Conservation (phyloP, 2,329 filamentous ascomycete genomes). For the Cercospora nicotianae region DNA sequence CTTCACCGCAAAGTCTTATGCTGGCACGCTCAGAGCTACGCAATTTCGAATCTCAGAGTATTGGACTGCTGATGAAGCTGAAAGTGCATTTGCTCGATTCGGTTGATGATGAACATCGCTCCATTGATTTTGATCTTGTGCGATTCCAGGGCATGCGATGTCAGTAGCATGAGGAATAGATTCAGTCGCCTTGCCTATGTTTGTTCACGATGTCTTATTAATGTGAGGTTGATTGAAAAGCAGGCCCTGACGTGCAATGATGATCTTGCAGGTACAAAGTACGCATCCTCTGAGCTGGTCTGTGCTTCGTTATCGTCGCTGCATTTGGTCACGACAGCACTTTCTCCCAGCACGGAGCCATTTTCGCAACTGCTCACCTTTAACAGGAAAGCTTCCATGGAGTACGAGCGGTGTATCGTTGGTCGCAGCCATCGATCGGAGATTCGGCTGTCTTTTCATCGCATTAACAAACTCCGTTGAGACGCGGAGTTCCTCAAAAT, state of each 20-base stretch:
- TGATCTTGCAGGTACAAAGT: background rate
- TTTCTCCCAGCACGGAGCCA: too few relatives aligned
- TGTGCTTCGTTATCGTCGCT: background rate
- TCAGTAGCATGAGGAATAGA: background rate
- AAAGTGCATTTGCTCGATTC: background rate
- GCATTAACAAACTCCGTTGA: slow-evolving; percentile 1
- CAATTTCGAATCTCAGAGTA: background rate
- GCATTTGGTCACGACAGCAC: background rate
- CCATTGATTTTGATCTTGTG: background rate
- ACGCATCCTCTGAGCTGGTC: background rate
- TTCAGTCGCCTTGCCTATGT: background rate
- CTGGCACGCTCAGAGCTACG: background rate
- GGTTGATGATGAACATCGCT: background rate
- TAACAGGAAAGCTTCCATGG: background rate
- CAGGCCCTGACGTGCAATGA: background rate
- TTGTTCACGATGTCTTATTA: background rate
- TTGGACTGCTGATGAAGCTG: background rate
- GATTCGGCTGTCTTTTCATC: background rate
- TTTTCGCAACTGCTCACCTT: background rate
- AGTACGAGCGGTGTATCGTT: background rate
- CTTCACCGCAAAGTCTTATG: background rate
- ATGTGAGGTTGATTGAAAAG: background rate
- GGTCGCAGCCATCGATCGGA: background rate
- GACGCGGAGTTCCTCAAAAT: background rate
- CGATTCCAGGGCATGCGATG: background rate